Conservation (phyloP, 73 alveolate species). For the Tetrahymena malaccensis region DNA sequence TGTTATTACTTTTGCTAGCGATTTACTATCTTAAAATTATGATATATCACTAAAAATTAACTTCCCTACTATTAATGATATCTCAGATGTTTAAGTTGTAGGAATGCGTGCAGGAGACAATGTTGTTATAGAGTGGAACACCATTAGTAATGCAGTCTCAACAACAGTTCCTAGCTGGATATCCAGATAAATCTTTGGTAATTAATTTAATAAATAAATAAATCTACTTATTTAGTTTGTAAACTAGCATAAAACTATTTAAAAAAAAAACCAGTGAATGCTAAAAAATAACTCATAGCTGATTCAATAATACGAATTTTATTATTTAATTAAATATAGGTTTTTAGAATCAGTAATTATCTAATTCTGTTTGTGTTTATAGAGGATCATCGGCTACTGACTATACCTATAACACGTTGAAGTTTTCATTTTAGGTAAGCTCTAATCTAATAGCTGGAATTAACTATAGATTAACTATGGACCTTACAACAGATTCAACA, state of each 20-base stretch:
- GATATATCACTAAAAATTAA: not conserved
- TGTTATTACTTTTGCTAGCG: not conserved
- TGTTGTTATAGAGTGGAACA: not conserved
- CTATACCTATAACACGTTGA: not conserved
- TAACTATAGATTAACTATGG: not conserved
- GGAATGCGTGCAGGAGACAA: not conserved
- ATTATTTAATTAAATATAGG: not conserved
- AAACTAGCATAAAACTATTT: not conserved
- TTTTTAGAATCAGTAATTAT: not conserved
- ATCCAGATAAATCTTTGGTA: not conserved
- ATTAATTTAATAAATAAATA: not conserved
- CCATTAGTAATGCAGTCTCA: not conserved
- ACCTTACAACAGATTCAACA: not conserved
- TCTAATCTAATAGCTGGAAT: not conserved
- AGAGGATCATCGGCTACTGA: not conserved
- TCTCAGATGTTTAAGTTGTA: not conserved
- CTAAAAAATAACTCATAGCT: not conserved
- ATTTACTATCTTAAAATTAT: not conserved
- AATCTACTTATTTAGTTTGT: not conserved
- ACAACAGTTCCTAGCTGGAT: not conserved
- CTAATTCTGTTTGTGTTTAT: not conserved
- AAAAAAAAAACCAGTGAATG: not conserved
- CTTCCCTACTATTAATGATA: not conserved
- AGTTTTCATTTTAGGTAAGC: not conserved
- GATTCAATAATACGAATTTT: no score